Percentiles rank a stretch among this genome's conserved stretches.
Evolutionary conservation across 371 early-diverging fungal species (phyloP).

Genomic region (Mycotypha africana): DNA sequence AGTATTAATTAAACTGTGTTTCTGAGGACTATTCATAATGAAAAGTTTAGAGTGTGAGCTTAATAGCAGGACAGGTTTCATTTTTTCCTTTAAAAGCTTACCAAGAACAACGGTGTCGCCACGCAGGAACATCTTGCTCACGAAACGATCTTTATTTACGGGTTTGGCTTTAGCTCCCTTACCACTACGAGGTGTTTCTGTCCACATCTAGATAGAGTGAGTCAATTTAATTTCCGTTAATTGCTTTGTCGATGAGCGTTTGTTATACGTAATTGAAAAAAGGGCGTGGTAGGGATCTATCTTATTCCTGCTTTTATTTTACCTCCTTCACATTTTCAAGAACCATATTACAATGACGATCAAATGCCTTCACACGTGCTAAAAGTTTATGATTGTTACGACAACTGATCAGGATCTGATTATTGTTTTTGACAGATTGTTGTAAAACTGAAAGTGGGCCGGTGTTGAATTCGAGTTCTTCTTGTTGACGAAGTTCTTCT

Average conservation of each 20-base stretch:
- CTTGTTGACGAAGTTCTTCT: constrained; percentile 87
- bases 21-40: constrained; percentile 24
- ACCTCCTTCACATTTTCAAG: constrained; percentile 98
- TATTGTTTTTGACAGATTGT: constrained; percentile 93
- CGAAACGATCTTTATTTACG: constrained; percentile 97
- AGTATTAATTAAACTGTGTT: constrained; percentile 29
- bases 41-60: neutral
- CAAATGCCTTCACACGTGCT: constrained; percentile 97
- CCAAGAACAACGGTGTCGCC: constrained; percentile 95
- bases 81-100: constrained; percentile 10
- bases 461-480: constrained; percentile 94
- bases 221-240: neutral
- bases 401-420: constrained; percentile 92
- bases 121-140: constrained; percentile 96
- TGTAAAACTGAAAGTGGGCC: constrained; percentile 96
- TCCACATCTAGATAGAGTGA: constrained; percentile 79
- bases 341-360: constrained; percentile 98
- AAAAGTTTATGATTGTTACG: constrained; percentile 96
- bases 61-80: neutral
- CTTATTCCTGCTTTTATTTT: constrained; percentile 3
- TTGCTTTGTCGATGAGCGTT: too few species aligned
- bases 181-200: constrained; percentile 85
- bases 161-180: constrained; percentile 94
- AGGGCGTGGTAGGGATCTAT: too few species aligned
- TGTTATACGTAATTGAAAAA: too few species aligned